These are phyloP conservation scores for Tylopilus rubrobrunneus DNA, from an alignment of 768 basidiomycete genomes.

Conservation along the genomic window DNA sequence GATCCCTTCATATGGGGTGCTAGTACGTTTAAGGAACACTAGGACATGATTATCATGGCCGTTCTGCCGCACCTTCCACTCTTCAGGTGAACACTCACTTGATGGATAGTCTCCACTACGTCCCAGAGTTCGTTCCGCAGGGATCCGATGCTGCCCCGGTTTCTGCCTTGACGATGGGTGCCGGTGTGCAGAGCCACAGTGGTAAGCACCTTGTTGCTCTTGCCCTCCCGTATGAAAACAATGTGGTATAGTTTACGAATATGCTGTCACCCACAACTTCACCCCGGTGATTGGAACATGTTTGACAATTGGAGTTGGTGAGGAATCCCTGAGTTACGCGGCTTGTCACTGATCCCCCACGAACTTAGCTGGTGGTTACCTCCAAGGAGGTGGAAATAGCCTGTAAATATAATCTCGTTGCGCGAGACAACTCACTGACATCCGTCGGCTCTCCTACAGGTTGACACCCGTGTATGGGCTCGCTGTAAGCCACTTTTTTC, in stretches of 20 bases:
- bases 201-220: not conserved
- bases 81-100: conserved; percentile 23
- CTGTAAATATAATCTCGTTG: conserved; percentile 7
- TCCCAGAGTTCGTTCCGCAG: conserved; percentile 15
- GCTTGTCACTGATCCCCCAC: not conserved
- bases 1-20: not conserved
- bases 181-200: conserved; percentile 11
- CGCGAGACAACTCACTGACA: not conserved
- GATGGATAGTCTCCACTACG: conserved; percentile 10
- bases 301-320: conserved; percentile 18
- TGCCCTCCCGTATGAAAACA: not conserved
- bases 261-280: conserved; percentile 12
- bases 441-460: not conserved
- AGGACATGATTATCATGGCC: conserved; percentile 23
- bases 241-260: conserved; percentile 14
- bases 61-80: conserved; percentile 21
- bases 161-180: conserved; percentile 19
- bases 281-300: conserved; percentile 18
- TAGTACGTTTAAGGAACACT: not conserved
- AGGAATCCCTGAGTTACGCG: not conserved
- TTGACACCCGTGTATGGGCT: conserved; percentile 41
- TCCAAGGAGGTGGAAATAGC: conserved; percentile 48
- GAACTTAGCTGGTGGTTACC: conserved; percentile 41
- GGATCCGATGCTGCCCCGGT: conserved; percentile 14
- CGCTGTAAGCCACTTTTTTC: conserved; percentile 23